Evolutionary conservation across 2,329 filamentous ascomycete species (phyloP).

Genomic region (Aspergillus phoenicis): DNA sequence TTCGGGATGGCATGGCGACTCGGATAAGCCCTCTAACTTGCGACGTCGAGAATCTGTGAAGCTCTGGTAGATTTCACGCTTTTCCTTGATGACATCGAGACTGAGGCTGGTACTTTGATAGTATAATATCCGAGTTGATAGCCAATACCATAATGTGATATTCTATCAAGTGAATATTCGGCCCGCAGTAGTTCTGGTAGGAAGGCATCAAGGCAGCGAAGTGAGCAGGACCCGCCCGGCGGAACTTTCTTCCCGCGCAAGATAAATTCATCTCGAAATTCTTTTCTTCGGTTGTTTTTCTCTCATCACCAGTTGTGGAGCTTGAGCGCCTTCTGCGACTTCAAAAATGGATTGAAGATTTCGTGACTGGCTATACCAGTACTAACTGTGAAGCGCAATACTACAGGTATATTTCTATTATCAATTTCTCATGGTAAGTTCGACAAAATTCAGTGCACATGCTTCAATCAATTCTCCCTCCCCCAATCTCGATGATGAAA

Average conservation of each 20-base stretch:
- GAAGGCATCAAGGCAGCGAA: neutral
- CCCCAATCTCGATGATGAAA: slow-evolving; percentile 40
- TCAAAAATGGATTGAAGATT: neutral
- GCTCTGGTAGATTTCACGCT: slow-evolving; percentile 8
- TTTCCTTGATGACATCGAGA: neutral
- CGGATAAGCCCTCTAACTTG: neutral
- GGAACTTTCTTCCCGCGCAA: neutral
- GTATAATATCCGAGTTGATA: neutral
- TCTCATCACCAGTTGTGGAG: neutral
- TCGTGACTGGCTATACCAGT: neutral
- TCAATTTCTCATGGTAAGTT: neutral
- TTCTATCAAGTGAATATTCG: neutral
- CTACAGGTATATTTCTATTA: too few relatives aligned
- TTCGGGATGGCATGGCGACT: neutral
- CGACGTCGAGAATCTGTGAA: neutral
- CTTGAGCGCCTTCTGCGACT: neutral
- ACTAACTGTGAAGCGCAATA: neutral
- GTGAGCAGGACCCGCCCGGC: neutral
- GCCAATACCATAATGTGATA: neutral
- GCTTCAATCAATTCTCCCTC: neutral
- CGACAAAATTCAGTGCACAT: too few relatives aligned
- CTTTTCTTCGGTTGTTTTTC: neutral
- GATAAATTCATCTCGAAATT: slow-evolving; percentile 1
- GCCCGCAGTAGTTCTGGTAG: neutral
- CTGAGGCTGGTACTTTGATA: slow-evolving; percentile 6